Base-by-base conservation (phyloP, 208 protist species). In the Leishmania guyanensis region DNA sequence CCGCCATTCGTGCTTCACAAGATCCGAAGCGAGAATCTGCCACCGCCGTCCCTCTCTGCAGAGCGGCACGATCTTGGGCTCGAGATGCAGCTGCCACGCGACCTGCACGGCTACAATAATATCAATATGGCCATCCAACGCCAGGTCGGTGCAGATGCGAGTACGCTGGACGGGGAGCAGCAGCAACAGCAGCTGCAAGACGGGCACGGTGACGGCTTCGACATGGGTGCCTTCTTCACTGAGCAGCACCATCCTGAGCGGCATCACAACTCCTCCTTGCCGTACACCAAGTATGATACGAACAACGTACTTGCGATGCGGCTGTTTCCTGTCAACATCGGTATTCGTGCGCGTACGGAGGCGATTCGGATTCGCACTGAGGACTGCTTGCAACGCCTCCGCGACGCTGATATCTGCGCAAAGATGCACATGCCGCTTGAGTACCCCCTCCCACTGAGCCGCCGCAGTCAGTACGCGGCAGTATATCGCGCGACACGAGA, bases 301-400 rank as follows among this genome's bases (percentile, higher is more conserved):
- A 92, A 93, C 81, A 94, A 94, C 65, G 85, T 93, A 5, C 75
- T 97, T 48, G 93, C 78, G 0, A 76, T 93, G 78, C 91, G 91
- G 0, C 80, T 97, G 1, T 92, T 93, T 68, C 90, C 92, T 5
- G 66, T 94, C 5, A 97, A 97, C 75, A 81, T 97, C 36, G 82
- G 86, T 33, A 66, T 89, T 17, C 88, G 89, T 9, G 65, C 80
- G 0, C 85, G 89, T 39, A 87, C 77, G 17, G 91, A 94, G 51
- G 86, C 77, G 17, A 86, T 92, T 48, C 90, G 90, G 17, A 82
- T 94, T 20, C 89, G 89, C 20, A 92, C 87, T 20, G 84, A 90
- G 36, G 94, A 97, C 82, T 93, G 88, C 70, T 78, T 91, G 22
- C 65, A 78, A n/a, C 86, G 94, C 8, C 71, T 95, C 36, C 78